phyloP scores from a whole-genome alignment of 352 stramenopile species.

The Globisporangium nodosum region DNA sequence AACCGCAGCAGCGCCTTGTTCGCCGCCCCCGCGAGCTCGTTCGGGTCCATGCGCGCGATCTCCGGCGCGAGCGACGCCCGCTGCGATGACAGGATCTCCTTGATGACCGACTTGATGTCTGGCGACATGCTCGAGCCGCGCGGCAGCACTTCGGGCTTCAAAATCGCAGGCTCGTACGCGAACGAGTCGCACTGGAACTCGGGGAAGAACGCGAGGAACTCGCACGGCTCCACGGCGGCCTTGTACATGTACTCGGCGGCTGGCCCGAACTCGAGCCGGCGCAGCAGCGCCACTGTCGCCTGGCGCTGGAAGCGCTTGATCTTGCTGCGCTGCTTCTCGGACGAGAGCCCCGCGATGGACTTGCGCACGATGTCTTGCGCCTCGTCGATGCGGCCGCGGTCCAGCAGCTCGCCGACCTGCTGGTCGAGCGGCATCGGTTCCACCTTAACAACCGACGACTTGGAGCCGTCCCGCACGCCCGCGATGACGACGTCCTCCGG shows the following conservation, averaged over 20 bases:
- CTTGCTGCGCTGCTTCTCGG: constrained; percentile 84
- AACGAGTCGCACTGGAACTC: constrained; percentile 77
- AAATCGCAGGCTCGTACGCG: constrained; percentile 73
- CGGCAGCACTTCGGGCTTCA: constrained; percentile 81
- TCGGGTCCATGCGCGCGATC: constrained; percentile 46
- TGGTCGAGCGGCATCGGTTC: constrained; percentile 84
- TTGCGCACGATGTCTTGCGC: constrained; percentile 82
- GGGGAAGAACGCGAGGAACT: constrained; percentile 86
- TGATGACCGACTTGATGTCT: constrained; percentile 73
- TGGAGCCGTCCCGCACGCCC: constrained; percentile 59
- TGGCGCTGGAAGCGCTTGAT: constrained; percentile 87
- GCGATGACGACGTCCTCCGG: constrained; percentile 77
- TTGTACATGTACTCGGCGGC: constrained; percentile 85
- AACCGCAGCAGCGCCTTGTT: constrained; percentile 81
- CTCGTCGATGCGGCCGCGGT: constrained; percentile 82
- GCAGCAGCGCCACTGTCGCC: constrained; percentile 68
- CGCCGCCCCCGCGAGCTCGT: constrained; percentile 49
- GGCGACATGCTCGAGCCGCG: constrained; percentile 65
- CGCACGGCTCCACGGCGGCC: constrained; percentile 75
- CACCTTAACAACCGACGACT: constrained; percentile 78
- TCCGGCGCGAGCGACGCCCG: constrained; percentile 43
- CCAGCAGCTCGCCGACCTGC: constrained; percentile 77
- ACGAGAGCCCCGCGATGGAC: constrained; percentile 58
- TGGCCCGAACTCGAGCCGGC: constrained; percentile 71
- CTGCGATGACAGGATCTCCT: constrained; percentile 54